Evolutionary conservation across 148 eudicot species (phyloP).

Genomic region (Bassia scoparia): DNA sequence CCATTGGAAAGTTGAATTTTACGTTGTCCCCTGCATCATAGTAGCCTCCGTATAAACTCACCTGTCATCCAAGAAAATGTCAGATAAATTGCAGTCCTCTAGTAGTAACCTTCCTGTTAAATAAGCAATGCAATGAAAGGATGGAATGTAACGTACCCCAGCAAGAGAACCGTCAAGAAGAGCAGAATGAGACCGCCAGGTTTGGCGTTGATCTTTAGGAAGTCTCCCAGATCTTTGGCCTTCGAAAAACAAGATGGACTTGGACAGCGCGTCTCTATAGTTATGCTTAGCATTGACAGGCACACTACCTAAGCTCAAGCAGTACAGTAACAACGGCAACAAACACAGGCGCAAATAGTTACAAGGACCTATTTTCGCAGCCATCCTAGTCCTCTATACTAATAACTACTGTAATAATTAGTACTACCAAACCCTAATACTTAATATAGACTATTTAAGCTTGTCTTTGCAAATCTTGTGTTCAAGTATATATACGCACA

Average conservation of each 20-base stretch:
- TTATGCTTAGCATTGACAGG: conserved; percentile 37
- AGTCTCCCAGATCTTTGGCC: conserved; percentile 85
- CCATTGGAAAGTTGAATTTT: conserved; percentile 91
- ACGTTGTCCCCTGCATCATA: conserved; percentile 98
- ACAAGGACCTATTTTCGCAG: conserved; percentile 15
- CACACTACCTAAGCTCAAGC: conserved; percentile 14
- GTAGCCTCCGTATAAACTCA: conserved; percentile 79
- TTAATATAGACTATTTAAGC: neutral
- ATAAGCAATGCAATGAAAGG: neutral
- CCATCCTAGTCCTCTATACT: conserved; percentile 3
- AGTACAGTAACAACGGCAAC: conserved; percentile 17
- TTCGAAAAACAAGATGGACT: conserved; percentile 78
- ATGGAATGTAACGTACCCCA: conserved; percentile 43
- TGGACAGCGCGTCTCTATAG: conserved; percentile 75
- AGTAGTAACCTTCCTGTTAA: too few relatives aligned
- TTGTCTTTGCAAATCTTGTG: neutral
- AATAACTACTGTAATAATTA: neutral
- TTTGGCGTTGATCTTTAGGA: conserved; percentile 38
- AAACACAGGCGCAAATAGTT: conserved; percentile 6
- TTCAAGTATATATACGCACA: conserved; percentile 17
- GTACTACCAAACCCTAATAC: neutral
- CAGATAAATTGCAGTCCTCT: too few relatives aligned
- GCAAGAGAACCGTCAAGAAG: conserved; percentile 61
- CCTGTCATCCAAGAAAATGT: conserved; percentile 42
- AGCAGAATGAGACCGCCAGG: conserved; percentile 65